Percentiles rank a stretch among this genome's conserved stretches.
phyloP scores from a whole-genome alignment of 163 green algal genomes.

The Scenedesmus sp. region DNA sequence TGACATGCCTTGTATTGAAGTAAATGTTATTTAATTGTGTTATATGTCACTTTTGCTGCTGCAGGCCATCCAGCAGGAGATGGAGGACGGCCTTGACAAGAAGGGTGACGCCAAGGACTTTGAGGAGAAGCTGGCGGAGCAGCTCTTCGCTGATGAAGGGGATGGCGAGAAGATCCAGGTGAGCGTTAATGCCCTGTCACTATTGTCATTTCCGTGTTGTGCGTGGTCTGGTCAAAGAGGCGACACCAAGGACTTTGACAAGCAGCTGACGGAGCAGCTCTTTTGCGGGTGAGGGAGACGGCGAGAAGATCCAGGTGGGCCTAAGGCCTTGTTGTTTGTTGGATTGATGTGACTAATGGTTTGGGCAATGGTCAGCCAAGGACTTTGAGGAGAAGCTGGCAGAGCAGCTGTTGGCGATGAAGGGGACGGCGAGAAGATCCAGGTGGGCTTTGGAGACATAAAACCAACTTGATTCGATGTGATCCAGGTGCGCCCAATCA shows the following conservation, averaged over 20 bases:
- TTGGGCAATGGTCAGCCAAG: background rate
- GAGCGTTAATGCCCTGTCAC: background rate
- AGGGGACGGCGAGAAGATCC: constrained; percentile 52
- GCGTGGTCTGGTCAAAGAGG: background rate
- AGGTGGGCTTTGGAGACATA: background rate
- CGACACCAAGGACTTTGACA: background rate
- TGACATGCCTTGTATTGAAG: background rate
- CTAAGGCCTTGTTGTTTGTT: too few relatives aligned
- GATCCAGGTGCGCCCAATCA: too few relatives aligned
- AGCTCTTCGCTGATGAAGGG: constrained; percentile 66
- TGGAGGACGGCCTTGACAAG: constrained; percentile 66
- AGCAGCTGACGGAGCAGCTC: too few relatives aligned
- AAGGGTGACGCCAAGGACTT: constrained; percentile 61
- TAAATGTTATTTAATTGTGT: background rate
- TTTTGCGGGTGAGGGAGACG: too few relatives aligned
- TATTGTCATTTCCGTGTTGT: background rate
- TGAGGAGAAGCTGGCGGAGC: constrained; percentile 73
- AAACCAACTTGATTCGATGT: too few relatives aligned
- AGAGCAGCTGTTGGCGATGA: constrained; percentile 69
- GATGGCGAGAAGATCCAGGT: constrained; percentile 54
- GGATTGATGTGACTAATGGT: too few relatives aligned
- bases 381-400: constrained; percentile 75
- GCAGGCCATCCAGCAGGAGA: constrained; percentile 59
- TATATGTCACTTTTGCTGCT: background rate
- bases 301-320: too few relatives aligned